These are phyloP conservation scores for Escallonia herrerae DNA, from an alignment of 129 eudicot genomes.

Conservation along the genomic window DNA sequence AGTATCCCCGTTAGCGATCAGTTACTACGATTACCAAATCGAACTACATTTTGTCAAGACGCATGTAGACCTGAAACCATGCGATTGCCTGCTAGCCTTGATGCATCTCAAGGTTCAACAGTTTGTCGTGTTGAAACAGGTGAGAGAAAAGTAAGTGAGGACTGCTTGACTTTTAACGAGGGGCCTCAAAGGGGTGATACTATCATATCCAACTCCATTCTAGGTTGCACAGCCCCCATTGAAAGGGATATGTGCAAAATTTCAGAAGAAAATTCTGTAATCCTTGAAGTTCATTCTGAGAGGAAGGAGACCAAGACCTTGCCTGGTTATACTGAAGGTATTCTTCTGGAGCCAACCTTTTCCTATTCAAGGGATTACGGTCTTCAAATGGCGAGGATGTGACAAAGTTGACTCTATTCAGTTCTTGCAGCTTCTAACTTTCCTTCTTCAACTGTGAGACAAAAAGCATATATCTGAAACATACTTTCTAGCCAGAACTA, in stretches of 20 bases:
- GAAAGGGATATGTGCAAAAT: constrained; percentile 9
- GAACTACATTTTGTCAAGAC: constrained; percentile 10
- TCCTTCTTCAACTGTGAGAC: not conserved
- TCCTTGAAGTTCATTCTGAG: constrained; percentile 1
- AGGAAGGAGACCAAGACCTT: constrained; percentile 3
- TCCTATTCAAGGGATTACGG: not conserved
- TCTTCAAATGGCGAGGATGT: not conserved
- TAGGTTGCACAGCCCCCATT: not conserved
- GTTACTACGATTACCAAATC: constrained; percentile 24
- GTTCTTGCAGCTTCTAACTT: not conserved
- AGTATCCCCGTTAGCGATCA: constrained; percentile 15
- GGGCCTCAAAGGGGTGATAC: constrained; percentile 15
- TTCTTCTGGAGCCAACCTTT: not conserved
- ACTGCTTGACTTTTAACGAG: constrained; percentile 7
- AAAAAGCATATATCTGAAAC: too few relatives aligned
- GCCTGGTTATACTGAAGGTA: constrained; percentile 19
- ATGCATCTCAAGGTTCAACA: constrained; percentile 12
- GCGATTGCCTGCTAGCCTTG: constrained; percentile 14
- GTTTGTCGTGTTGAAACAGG: constrained; percentile 11
- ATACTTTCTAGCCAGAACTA: too few relatives aligned
- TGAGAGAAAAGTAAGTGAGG: constrained; percentile 9
- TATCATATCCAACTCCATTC: constrained; percentile 4
- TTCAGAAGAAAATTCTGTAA: not conserved
- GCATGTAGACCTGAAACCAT: constrained; percentile 11
- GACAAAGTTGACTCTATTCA: not conserved